Base-by-base conservation (phyloP, 2,329 filamentous ascomycete genomes). In the Chaetomiaceae sp. region DNA sequence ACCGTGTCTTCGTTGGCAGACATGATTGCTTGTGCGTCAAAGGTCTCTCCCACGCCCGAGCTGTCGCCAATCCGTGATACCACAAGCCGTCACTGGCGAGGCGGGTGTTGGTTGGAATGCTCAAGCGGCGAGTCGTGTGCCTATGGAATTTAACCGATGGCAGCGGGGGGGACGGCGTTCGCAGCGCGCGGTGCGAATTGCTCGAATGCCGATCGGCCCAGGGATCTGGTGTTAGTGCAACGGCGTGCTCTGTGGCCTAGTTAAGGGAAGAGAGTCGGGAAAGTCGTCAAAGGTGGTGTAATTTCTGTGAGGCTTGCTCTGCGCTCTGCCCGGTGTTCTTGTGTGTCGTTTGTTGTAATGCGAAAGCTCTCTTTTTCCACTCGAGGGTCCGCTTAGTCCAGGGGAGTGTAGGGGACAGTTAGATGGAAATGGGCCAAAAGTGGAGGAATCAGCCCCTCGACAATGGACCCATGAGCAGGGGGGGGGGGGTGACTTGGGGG, bases 1-100 rank as follows among this genome's bases (percentile, higher is more conserved):
- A 38, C 48, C 20, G 54, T 41, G 25, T 51, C 58, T 36, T 61
- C 55, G 55, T 6, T 41, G 50, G 57, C 53, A 16, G 58, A 54
- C 57, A 61, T 61, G 51, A 25, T 44, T 52, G 13, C 32, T 21
- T 4, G 47, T n/a, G 27, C 29, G 25, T 27, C 27, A 29, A 32
- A 20, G 40, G 42, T 42, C 29, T 36, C 21, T 49, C 42, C 16
- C 36, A 40, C 41, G 49, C 45, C 34, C 20, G 42, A 29, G 34
- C 23, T 18, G 32, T 43, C 16, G 20, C 20, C 13, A 10, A 13
- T 52, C n/a, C 16, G 18, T n/a, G 18, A 36, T 25, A 36, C n/a
- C 21, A 30, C 30, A n/a, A 16, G 37, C 20, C 33, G 25, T 32
- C 10, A 23, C 29, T 10, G 4, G 42, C 33, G 38, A 29, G 34